Conservation (phyloP, 495 filamentous ascomycete species). For the Penicillium macrosclerotiorum region DNA sequence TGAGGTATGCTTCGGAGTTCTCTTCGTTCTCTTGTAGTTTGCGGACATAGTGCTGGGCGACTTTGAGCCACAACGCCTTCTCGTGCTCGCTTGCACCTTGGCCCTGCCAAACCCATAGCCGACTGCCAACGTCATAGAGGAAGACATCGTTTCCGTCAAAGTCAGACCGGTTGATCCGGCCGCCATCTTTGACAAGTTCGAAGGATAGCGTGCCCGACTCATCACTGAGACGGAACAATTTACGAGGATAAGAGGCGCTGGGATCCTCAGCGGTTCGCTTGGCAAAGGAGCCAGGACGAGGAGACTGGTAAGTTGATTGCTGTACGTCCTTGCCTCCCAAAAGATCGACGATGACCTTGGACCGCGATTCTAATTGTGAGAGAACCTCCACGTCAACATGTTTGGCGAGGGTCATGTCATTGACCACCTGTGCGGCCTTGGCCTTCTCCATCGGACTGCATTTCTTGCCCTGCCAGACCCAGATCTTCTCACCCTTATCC, state of each 20-base stretch:
- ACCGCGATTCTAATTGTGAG: slow-evolving; percentile 54
- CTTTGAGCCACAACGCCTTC: slow-evolving; percentile 55
- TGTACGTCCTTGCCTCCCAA: slow-evolving; percentile 50
- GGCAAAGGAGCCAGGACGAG: slow-evolving; percentile 36
- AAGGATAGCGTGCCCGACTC: slow-evolving; percentile 51
- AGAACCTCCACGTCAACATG: slow-evolving; percentile 62
- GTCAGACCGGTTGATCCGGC: slow-evolving; percentile 36
- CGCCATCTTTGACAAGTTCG: slow-evolving; percentile 51
- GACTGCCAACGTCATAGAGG: slow-evolving; percentile 50
- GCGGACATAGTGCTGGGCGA: slow-evolving; percentile 54
- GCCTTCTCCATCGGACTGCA: slow-evolving; percentile 65
- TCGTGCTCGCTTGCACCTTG: slow-evolving; percentile 49
- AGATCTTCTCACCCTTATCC: slow-evolving; percentile 58
- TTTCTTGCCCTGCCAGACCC: slow-evolving; percentile 62
- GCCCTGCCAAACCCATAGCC: slow-evolving; percentile 63
- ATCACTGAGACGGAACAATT: slow-evolving; percentile 56
- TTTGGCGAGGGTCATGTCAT: slow-evolving; percentile 59
- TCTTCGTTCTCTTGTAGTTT: slow-evolving; percentile 41
- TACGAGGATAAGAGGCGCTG: slow-evolving; percentile 26
- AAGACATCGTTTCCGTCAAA: slow-evolving; percentile 58
- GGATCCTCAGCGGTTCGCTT: slow-evolving; percentile 15
- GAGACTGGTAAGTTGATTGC: slow-evolving; percentile 28
- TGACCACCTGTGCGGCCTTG: slow-evolving; percentile 61
- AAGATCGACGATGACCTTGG: slow-evolving; percentile 49
- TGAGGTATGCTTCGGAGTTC: slow-evolving; percentile 36